A percentile compares a stretch with the other conserved stretches of the same genome.
These are phyloP conservation scores for Ambispora gerdemannii DNA, from an alignment of 192 early-diverging fungal genomes.

Conservation along the genomic window DNA sequence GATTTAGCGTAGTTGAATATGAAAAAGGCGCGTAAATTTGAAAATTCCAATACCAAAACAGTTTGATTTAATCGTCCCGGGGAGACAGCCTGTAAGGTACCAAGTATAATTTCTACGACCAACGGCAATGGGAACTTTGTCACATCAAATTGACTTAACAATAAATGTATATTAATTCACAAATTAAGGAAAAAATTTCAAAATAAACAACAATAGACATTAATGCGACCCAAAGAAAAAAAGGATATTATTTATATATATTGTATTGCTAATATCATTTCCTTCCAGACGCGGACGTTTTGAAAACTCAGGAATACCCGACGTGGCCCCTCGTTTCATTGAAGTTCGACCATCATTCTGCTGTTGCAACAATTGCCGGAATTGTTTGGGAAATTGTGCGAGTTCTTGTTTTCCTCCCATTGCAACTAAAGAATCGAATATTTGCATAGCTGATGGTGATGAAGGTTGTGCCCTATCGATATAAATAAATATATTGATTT, in stretches of 20 bases:
- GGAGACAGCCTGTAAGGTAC: conserved; percentile 9
- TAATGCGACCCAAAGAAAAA: too few species aligned
- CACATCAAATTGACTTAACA: conserved; percentile 15
- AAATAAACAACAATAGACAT: too few species aligned
- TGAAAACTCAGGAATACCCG: background rate
- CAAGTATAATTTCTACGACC: conserved; percentile 19
- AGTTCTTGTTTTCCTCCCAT: conserved; percentile 26
- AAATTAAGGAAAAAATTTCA: background rate
- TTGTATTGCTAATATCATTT: background rate
- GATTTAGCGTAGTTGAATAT: background rate
- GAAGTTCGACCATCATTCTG: background rate
- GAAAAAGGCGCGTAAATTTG: background rate
- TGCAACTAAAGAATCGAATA: conserved; percentile 14
- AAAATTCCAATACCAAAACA: background rate
- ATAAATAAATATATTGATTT: too few species aligned
- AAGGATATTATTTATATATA: background rate
- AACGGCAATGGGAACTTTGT: conserved; percentile 19
- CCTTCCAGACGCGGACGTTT: background rate
- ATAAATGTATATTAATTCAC: background rate
- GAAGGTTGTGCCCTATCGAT: background rate
- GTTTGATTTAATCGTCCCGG: conserved; percentile 22
- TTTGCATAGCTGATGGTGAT: background rate
- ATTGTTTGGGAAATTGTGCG: conserved; percentile 25
- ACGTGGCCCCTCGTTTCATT: background rate
- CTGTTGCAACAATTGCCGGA: conserved; percentile 9